Percentiles rank a stretch among this genome's conserved stretches.
These are phyloP conservation scores for Eucalyptus polyanthemos DNA, from an alignment of 345 rosid genomes.

Conservation along the genomic window DNA sequence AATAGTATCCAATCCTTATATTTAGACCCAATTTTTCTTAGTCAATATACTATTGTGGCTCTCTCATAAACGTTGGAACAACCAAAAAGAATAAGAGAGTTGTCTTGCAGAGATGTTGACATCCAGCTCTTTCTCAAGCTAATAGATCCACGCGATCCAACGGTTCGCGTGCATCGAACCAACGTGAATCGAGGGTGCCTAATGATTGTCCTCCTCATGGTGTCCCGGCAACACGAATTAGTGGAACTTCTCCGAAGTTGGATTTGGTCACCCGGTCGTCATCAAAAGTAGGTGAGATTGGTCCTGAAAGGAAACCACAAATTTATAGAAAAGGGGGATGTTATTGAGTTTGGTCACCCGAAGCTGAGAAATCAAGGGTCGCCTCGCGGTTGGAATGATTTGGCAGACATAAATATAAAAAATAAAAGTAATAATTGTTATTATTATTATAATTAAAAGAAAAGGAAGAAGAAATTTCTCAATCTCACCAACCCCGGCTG, in stretches of 20 bases:
- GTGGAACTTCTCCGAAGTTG: not conserved
- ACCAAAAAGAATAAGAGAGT: not conserved
- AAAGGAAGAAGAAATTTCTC: not conserved
- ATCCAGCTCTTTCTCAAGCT: not conserved
- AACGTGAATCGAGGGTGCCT: not conserved
- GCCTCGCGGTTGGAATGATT: not conserved
- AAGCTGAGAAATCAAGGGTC: not conserved
- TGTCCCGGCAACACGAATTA: not conserved
- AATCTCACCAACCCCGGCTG: not conserved
- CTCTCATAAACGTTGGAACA: not conserved
- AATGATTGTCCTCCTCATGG: accelerated
- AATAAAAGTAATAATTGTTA: not conserved
- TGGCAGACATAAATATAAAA: not conserved
- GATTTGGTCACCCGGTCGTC: not conserved
- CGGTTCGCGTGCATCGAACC: not conserved
- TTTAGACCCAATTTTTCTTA: not conserved
- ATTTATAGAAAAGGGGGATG: not conserved
- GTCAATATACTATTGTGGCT: not conserved
- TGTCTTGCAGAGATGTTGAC: not conserved
- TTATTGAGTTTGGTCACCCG: not conserved
- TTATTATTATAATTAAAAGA: not conserved
- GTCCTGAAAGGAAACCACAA: not conserved
- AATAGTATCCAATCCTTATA: not conserved
- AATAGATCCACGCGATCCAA: not conserved
- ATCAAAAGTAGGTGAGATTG: not conserved